A percentile compares a stretch with the other conserved stretches of the same genome.
Evolutionary conservation across 306 rosid species (phyloP).

Genomic region (Astragalus glycyphyllos): DNA sequence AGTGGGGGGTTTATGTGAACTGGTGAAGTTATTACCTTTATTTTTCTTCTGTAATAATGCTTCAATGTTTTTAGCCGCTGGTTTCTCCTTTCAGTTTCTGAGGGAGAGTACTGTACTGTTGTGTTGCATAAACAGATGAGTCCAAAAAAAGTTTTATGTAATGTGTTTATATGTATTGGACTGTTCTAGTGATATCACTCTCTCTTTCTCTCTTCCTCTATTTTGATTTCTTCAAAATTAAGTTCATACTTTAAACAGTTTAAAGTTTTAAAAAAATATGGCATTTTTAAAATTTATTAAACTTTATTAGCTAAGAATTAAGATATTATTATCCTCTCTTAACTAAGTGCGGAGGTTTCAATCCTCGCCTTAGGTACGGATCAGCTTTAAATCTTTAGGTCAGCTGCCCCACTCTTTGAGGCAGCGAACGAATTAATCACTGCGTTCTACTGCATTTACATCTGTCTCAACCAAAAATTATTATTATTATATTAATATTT

Average conservation of each 20-base stretch:
- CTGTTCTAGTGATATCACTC: constrained; percentile 13
- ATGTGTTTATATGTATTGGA: constrained; percentile 22
- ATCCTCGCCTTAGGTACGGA: too few relatives aligned
- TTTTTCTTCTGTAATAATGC: constrained; percentile 19
- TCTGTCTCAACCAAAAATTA: too few relatives aligned
- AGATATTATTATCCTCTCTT: too few relatives aligned
- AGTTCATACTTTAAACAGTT: background rate
- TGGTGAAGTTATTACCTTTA: constrained; percentile 44
- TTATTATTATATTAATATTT: too few relatives aligned
- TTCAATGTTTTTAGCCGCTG: constrained; percentile 17
- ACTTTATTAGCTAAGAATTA: too few relatives aligned
- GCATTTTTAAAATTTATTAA: too few relatives aligned
- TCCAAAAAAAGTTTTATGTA: constrained; percentile 28
- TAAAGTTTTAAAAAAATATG: too few relatives aligned
- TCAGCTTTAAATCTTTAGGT: too few relatives aligned
- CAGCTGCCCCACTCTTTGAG: too few relatives aligned
- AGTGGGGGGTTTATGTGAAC: constrained; percentile 1
- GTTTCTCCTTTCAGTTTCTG: background rate
- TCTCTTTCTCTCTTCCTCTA: constrained; percentile 19
- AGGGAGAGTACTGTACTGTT: constrained; percentile 11
- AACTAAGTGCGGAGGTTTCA: too few relatives aligned
- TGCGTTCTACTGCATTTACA: too few relatives aligned
- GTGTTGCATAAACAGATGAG: constrained; percentile 16
- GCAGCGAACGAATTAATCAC: too few relatives aligned
- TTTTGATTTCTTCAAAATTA: constrained; percentile 1